These are phyloP conservation scores for Vickermania ingenoplastis DNA, from an alignment of 208 protist genomes.

Conservation along the genomic window DNA sequence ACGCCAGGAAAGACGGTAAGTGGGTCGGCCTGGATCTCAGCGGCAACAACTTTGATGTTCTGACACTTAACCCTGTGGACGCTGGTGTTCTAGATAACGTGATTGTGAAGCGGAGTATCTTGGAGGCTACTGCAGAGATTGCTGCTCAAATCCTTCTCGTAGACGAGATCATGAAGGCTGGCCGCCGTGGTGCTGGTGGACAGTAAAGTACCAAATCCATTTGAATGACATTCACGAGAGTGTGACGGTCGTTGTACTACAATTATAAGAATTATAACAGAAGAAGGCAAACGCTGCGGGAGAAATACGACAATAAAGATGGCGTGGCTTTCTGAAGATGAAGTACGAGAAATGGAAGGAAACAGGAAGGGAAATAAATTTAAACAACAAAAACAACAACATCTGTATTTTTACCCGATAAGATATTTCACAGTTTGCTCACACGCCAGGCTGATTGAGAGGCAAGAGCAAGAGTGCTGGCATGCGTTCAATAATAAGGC, in stretches of 20 bases:
- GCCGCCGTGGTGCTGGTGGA: slow-evolving; percentile 77
- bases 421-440: too few relatives aligned
- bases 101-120: slow-evolving; percentile 97
- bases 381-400: not conserved
- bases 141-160: slow-evolving; percentile 97
- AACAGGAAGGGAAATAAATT: slow-evolving; percentile 3
- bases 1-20: slow-evolving; percentile 51
- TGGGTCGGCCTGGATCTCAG: slow-evolving; percentile 97
- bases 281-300: too few relatives aligned
- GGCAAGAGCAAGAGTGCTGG: too few relatives aligned
- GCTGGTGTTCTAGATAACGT: slow-evolving; percentile 98
- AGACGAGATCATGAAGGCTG: slow-evolving; percentile 99
- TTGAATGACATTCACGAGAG: not conserved
- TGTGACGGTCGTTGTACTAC: too few relatives aligned
- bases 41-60: slow-evolving; percentile 90
- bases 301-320: too few relatives aligned
- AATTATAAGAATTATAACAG: too few relatives aligned
- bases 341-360: too few relatives aligned
- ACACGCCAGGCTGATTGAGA: too few relatives aligned
- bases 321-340: too few relatives aligned
- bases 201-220: slow-evolving; percentile 4
- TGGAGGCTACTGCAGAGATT: slow-evolving; percentile 95
- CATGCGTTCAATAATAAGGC: too few relatives aligned
- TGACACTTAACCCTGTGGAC: slow-evolving; percentile 39
- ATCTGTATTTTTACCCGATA: too few relatives aligned